Evolutionary conservation across 2,329 filamentous ascomycete genomes (phyloP).

Genomic region (Microsporum canis): DNA sequence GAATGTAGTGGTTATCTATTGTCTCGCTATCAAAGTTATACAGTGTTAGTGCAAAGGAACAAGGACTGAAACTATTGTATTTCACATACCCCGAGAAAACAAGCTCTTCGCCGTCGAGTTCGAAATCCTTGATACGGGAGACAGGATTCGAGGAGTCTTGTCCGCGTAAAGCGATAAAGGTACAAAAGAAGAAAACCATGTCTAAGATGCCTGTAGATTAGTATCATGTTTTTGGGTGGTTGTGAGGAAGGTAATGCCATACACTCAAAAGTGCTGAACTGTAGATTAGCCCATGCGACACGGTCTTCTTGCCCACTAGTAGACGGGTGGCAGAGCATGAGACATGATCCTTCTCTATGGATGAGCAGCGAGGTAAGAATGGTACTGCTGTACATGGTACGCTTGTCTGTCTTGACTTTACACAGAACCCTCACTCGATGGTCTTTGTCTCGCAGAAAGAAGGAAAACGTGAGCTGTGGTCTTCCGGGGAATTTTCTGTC

Average conservation of each 20-base stretch:
- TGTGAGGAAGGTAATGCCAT: conserved; percentile 13
- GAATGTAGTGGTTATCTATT: conserved; percentile 40
- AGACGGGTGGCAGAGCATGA: conserved; percentile 31
- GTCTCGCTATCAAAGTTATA: conserved; percentile 34
- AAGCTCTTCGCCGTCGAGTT: conserved; percentile 38
- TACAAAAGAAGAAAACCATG: conserved; percentile 48
- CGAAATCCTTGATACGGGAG: conserved; percentile 37
- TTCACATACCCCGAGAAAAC: conserved; percentile 40
- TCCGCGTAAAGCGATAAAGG: conserved; percentile 46
- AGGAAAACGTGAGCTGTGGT: conserved; percentile 35
- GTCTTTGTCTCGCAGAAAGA: conserved; percentile 44
- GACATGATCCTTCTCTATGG: conserved; percentile 26
- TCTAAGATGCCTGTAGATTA: conserved; percentile 23
- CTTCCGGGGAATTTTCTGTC: conserved; percentile 38
- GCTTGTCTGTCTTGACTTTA: conserved; percentile 32
- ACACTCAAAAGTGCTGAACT: conserved; percentile 47
- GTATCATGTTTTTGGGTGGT: not conserved
- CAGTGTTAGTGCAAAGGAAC: not conserved
- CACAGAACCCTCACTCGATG: conserved; percentile 45
- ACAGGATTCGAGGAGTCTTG: conserved; percentile 39
- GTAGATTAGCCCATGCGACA: conserved; percentile 42
- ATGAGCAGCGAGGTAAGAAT: conserved; percentile 39
- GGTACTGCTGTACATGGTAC: conserved; percentile 38
- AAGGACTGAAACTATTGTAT: not conserved
- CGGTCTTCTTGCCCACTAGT: conserved; percentile 22